Percentiles rank a stretch among this genome's conserved stretches.
These are phyloP conservation scores for Alternaria sp. DNA, from an alignment of 2,329 filamentous ascomycete species.

Conservation along the genomic window DNA sequence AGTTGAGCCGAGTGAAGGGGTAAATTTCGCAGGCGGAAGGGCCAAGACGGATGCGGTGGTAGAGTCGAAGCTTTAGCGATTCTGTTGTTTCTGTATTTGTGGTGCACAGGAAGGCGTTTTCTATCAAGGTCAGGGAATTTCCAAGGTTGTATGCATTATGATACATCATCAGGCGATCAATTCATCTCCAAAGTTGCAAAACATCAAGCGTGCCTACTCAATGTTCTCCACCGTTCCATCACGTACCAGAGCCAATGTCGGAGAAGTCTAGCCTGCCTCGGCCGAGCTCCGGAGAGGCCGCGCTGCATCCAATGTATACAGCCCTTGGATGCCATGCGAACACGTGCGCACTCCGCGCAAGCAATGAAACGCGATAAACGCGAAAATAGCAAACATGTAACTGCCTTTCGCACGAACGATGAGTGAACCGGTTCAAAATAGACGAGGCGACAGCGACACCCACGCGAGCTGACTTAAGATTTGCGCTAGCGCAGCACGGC, in stretches of 20 bases:
- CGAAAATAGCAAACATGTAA: constrained; percentile 3
- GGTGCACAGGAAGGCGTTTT: neutral
- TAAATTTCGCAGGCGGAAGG: constrained; percentile 24
- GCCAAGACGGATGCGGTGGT: neutral
- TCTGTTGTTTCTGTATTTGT: neutral
- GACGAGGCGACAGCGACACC: constrained; percentile 1
- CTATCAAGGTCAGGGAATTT: neutral
- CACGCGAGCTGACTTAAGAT: neutral
- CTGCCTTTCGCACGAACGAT: constrained; percentile 12
- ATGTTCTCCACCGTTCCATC: neutral
- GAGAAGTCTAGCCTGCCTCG: neutral
- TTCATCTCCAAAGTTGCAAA: no score
- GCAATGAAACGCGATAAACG: constrained; percentile 11
- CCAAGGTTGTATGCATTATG: neutral
- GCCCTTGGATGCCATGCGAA: neutral
- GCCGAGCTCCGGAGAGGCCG: neutral
- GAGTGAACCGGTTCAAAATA: constrained; percentile 8
- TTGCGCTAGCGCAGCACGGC: constrained; percentile 3
- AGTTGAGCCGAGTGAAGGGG: constrained; percentile 14
- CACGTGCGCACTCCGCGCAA: neutral
- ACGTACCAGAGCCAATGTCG: neutral
- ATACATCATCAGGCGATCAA: no score
- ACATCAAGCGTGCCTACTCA: neutral
- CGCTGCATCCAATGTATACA: neutral
- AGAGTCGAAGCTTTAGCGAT: constrained; percentile 23